phyloP scores from a whole-genome alignment of 225 moss, liverwort and hornwort genomes.

The Marchantia paleacea region DNA sequence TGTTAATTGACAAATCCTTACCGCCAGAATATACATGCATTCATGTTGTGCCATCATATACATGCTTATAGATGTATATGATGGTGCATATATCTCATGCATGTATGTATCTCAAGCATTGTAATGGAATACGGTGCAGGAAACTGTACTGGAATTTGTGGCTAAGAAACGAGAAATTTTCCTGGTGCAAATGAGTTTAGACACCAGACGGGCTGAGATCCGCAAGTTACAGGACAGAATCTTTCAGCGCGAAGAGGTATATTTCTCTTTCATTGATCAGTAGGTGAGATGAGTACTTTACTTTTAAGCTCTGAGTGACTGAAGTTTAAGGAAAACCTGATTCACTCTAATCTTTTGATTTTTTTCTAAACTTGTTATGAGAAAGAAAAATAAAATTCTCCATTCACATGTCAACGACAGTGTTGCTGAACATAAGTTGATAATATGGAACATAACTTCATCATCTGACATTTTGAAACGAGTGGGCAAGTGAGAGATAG shows the following conservation, averaged over 20 bases:
- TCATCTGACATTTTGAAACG: too few relatives aligned
- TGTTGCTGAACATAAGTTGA: too few relatives aligned
- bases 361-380: too few relatives aligned
- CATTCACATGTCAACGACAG: too few relatives aligned
- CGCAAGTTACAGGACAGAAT: constrained; percentile 86
- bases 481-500: too few relatives aligned
- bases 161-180: constrained; percentile 92
- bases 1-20: neutral
- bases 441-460: too few relatives aligned
- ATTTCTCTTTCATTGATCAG: neutral
- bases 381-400: too few relatives aligned
- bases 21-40: neutral
- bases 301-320: neutral
- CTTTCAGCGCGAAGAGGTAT: constrained; percentile 82
- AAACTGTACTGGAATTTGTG: constrained; percentile 74
- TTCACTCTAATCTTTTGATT: too few relatives aligned
- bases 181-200: constrained; percentile 92
- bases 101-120: neutral
- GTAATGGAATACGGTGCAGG: constrained; percentile 32
- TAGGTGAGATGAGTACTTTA: too few relatives aligned
- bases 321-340: neutral
- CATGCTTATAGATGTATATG: too few relatives aligned
- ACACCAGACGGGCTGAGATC: constrained; percentile 84
- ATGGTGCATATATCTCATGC: neutral
- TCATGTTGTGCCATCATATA: too few relatives aligned